Evolutionary conservation across 225 moss, liverwort and hornwort genomes (phyloP), one percentile per base, ranked within the genome.

Genomic region (Pseudisothecium myosuroides): DNA sequence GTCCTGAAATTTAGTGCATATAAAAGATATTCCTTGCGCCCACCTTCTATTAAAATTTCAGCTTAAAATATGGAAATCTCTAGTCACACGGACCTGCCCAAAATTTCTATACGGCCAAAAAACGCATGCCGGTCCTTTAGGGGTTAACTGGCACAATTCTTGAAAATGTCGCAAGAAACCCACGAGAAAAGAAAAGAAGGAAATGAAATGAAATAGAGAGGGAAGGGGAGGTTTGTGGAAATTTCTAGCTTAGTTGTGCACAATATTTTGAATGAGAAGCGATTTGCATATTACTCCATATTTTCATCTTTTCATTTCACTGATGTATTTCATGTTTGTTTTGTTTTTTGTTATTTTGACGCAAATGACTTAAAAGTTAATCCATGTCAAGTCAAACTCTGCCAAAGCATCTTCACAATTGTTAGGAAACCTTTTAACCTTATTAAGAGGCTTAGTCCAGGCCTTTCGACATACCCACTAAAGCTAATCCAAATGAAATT

Each of bases 401-500:
- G 5, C 2, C 14, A 77, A 54, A 77, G 36, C 22, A 76, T 36
- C 52, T 55, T 77, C 0, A 1, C 15, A 15, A 15, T 54, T 54
- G 23, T 37, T 37, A 22, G 14, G 5, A 34, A 76, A 12, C 49
- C 11, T 47, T 19, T 47, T 74, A 11, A 47, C 9, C 5, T 39
- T 65, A 34, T 17, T 9, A 65, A 64, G 64, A 32, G 17, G 7
- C 3, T 41, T 7, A 75, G 31, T 49, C 7, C 0, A 31, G 1
- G 9, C 0, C 0, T 0, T 76, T 2, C 0, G 1, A 50, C 0
- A 0, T 34, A 49, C 5, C 12, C 8, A 47, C 12, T 3, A 32
- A 21, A 5, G 21, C 8, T 21, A 34, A 34, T 50, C 3, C 13
- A 76, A 76, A 34, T 34, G 34, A 50, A 50, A 76, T 7, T 49